Conservation (phyloP, 192 early-diverging fungal species). For the Dissophora ornata region DNA sequence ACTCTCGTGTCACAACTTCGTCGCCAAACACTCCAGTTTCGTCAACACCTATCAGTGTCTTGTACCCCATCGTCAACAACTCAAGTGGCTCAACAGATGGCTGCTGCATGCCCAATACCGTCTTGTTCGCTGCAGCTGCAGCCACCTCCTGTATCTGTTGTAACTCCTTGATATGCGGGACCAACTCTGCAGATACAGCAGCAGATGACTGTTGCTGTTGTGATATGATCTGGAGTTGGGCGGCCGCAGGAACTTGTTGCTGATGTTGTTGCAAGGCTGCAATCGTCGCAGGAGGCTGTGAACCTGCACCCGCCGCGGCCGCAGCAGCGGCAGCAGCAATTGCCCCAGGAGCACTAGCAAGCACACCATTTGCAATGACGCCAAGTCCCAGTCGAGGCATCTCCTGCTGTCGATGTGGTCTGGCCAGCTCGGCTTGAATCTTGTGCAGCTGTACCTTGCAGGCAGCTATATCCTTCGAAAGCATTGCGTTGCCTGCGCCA, state of each 20-base stretch:
- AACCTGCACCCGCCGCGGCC: no score
- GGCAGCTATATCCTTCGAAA: background rate
- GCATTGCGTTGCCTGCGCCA: conserved; percentile 1
- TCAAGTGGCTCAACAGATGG: conserved; percentile 36
- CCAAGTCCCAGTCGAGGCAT: conserved; percentile 4
- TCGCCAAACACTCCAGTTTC: background rate
- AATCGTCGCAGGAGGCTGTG: no score
- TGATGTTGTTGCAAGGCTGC: background rate
- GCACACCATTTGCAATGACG: background rate
- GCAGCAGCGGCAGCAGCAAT: no score
- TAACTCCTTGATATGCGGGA: conserved; percentile 30
- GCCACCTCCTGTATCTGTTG: conserved; percentile 27
- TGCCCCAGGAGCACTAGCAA: background rate
- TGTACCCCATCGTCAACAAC: conserved; percentile 28
- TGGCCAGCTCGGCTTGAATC: conserved; percentile 27
- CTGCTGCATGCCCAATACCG: background rate
- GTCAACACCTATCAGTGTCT: conserved; percentile 19
- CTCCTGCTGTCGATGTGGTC: conserved; percentile 29
- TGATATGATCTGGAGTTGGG: background rate
- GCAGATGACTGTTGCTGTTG: background rate
- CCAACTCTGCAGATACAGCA: background rate
- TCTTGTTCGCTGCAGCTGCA: background rate
- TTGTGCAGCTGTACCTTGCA: conserved; percentile 36
- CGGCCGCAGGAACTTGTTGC: no score
- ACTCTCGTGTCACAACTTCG: conserved; percentile 6